Conservation (phyloP, 192 early-diverging fungal species). For the Coemansia sp. region DNA sequence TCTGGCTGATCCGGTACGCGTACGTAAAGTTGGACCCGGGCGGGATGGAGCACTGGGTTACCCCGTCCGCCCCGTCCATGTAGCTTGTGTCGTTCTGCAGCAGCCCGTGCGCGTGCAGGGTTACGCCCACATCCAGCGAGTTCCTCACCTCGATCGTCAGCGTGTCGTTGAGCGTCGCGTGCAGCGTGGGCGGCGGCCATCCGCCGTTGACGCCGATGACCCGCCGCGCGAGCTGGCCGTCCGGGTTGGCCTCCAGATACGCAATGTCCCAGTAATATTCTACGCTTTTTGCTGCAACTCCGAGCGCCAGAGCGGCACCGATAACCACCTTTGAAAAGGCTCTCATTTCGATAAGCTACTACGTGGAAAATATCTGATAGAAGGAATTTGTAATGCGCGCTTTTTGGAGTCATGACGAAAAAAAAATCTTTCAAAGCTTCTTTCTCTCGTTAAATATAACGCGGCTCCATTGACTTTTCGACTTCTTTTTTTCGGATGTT, state of each 20-base stretch:
- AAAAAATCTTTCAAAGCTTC: no score
- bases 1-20: conserved; percentile 61
- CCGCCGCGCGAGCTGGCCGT: conserved; percentile 61
- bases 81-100: conserved; percentile 72
- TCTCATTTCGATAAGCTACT: not conserved
- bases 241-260: conserved; percentile 64
- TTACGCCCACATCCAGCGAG: conserved; percentile 59
- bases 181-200: conserved; percentile 58
- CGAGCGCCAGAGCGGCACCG: not conserved
- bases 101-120: conserved; percentile 76
- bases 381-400: no score
- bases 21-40: conserved; percentile 67
- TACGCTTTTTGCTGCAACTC: conserved; percentile 54
- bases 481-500: no score
- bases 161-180: conserved; percentile 39
- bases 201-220: conserved; percentile 68
- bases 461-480: no score
- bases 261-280: conserved; percentile 70
- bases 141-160: conserved; percentile 53
- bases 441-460: no score
- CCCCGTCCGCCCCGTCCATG: conserved; percentile 68
- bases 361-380: no score
- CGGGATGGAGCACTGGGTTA: conserved; percentile 79
- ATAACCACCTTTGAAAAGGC: not conserved
- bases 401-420: no score